Conservation (phyloP, 169 alveolate genomes). For the Cryptosporidium canis region DNA sequence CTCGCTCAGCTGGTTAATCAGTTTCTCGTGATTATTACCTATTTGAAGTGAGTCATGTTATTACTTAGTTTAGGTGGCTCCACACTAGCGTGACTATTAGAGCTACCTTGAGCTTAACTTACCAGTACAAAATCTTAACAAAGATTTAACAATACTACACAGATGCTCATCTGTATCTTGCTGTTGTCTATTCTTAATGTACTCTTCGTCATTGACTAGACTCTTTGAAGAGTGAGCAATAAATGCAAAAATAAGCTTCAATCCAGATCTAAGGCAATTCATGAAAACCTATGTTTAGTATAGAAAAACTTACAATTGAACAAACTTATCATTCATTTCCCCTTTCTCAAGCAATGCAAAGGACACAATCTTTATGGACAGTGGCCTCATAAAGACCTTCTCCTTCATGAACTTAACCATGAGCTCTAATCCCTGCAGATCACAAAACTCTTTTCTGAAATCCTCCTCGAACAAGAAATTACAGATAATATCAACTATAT, state of each 20-base stretch:
- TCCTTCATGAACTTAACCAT: slow-evolving; percentile 50
- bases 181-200: slow-evolving; percentile 34
- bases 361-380: slow-evolving; percentile 32
- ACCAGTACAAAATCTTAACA: slow-evolving; percentile 47
- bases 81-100: background rate
- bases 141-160: slow-evolving; percentile 46
- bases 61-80: background rate
- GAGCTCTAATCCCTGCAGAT: slow-evolving; percentile 42
- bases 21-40: slow-evolving; percentile 19
- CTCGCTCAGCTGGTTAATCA: slow-evolving; percentile 5
- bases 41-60: background rate
- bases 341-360: slow-evolving; percentile 20
- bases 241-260: slow-evolving; percentile 42
- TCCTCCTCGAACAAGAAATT: slow-evolving; percentile 26
- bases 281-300: too few relatives aligned
- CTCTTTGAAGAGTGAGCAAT: slow-evolving; percentile 6
- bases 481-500: slow-evolving; percentile 33
- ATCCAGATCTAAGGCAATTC: slow-evolving; percentile 27
- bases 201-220: background rate
- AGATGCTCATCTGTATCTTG: slow-evolving; percentile 63
- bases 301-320: slow-evolving; percentile 41
- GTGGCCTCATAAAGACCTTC: slow-evolving; percentile 28
- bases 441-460: background rate
- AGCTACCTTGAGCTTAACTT: background rate
- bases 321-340: slow-evolving; percentile 17